Percentiles rank a stretch among this genome's conserved stretches.
Evolutionary conservation across 176 grass and related monocot genomes (phyloP).

Genomic region (Aegilops longissima): DNA sequence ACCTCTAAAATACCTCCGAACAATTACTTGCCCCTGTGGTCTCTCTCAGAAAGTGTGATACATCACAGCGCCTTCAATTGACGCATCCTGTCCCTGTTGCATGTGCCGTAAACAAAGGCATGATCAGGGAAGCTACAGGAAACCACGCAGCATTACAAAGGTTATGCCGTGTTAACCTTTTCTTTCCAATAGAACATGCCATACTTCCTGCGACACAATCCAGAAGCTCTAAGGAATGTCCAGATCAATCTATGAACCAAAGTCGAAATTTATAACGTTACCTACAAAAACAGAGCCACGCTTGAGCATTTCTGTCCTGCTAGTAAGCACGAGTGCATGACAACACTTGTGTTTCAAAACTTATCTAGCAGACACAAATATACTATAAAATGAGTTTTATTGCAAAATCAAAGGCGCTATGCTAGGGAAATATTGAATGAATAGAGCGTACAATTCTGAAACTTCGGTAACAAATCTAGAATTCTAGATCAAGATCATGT

Average conservation of each 20-base stretch:
- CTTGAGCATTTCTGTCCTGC: not conserved
- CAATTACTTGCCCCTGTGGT: constrained; percentile 68
- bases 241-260: constrained; percentile 84
- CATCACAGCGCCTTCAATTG: constrained; percentile 81
- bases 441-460: too few species aligned
- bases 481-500: not conserved
- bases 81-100: constrained; percentile 88
- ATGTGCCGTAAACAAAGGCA: constrained; percentile 20
- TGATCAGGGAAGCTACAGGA: not conserved
- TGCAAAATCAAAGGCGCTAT: not conserved
- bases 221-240: constrained; percentile 85
- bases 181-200: constrained; percentile 99
- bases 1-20: constrained; percentile 52
- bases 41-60: constrained; percentile 76
- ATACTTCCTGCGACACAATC: constrained; percentile 85
- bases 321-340: not conserved
- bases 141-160: not conserved
- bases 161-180: constrained; percentile 34
- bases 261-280: constrained; percentile 92
- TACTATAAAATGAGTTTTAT: not conserved
- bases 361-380: not conserved
- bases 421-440: not conserved
- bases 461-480: not conserved
- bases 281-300: constrained; percentile 37
- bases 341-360: not conserved